These are phyloP conservation scores for Cotoneaster glaucophyllus DNA, from an alignment of 306 rosid species.

Conservation along the genomic window DNA sequence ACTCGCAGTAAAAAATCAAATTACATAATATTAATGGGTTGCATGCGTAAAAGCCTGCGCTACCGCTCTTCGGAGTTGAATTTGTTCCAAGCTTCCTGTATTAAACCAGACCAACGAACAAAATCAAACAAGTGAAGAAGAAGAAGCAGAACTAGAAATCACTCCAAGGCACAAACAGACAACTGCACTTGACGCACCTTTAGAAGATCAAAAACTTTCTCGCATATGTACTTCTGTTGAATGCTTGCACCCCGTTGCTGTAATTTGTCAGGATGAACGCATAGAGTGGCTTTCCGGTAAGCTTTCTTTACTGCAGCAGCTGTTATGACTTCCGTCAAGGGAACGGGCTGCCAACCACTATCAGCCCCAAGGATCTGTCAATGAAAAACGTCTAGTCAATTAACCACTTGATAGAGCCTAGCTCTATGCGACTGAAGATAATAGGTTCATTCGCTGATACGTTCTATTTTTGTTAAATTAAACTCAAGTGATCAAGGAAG, in stretches of 20 bases:
- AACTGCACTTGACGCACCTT: constrained; percentile 45
- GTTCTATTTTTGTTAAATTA: too few species aligned
- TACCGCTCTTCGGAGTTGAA: constrained; percentile 93
- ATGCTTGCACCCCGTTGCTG: constrained; percentile 91
- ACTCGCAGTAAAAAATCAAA: constrained; percentile 1
- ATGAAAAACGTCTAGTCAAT: not conserved
- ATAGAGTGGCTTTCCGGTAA: constrained; percentile 94
- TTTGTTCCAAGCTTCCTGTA: constrained; percentile 96
- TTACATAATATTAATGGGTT: not conserved
- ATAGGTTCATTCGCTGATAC: not conserved
- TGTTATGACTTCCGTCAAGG: constrained; percentile 82
- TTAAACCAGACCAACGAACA: not conserved
- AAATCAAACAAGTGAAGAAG: not conserved
- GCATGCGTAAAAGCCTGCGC: constrained; percentile 9
- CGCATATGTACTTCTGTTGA: constrained; percentile 85
- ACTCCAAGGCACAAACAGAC: not conserved
- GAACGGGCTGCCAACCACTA: constrained; percentile 91
- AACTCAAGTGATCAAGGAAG: too few species aligned
- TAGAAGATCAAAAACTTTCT: constrained; percentile 89
- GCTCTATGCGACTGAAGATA: not conserved
- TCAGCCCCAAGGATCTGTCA: constrained; percentile 85
- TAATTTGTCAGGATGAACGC: constrained; percentile 93
- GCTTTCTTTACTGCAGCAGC: constrained; percentile 90
- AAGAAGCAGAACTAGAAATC: not conserved
- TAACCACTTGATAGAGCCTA: not conserved